Percentiles rank a stretch among this genome's conserved stretches.
These are phyloP conservation scores for Herpetomonas tarakana DNA, from an alignment of 208 protist genomes.

Conservation along the genomic window DNA sequence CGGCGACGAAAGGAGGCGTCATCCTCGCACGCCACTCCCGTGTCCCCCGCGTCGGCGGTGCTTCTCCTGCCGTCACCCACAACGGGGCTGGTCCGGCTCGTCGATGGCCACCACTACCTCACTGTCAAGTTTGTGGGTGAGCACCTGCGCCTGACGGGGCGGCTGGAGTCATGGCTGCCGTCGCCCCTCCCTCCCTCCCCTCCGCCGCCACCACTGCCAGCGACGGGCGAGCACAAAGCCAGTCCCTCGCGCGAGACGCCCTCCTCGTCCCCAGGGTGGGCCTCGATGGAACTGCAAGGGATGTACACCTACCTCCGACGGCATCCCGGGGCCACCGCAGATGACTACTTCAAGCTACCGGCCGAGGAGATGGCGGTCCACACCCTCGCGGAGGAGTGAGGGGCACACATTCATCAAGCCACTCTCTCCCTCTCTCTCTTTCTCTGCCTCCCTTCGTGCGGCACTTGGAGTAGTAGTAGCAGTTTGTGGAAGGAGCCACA, in stretches of 20 bases:
- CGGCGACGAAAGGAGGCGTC: no score
- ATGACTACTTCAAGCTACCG: neutral
- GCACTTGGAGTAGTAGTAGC: no score
- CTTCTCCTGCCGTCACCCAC: slow-evolving; percentile 51
- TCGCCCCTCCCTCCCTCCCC: neutral
- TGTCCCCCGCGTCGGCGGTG: no score
- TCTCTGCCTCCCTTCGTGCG: no score
- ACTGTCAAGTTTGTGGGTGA: slow-evolving; percentile 70
- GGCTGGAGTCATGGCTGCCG: slow-evolving; percentile 3
- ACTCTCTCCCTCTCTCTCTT: no score
- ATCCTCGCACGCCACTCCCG: no score
- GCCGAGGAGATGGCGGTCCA: neutral
- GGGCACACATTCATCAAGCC: no score
- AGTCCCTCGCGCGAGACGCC: neutral
- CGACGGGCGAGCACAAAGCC: neutral
- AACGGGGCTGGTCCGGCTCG: slow-evolving; percentile 41
- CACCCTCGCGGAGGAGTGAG: neutral
- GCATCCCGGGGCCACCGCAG: neutral
- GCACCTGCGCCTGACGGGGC: slow-evolving; percentile 37
- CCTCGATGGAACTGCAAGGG: neutral
- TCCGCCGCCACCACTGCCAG: neutral
- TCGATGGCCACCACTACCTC: slow-evolving; percentile 40
- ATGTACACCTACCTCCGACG: neutral
- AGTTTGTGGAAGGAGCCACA: no score
- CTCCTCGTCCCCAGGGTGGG: neutral